Evolutionary conservation across 495 filamentous ascomycete species (phyloP).

Genomic region (Margaritispora aquatica): DNA sequence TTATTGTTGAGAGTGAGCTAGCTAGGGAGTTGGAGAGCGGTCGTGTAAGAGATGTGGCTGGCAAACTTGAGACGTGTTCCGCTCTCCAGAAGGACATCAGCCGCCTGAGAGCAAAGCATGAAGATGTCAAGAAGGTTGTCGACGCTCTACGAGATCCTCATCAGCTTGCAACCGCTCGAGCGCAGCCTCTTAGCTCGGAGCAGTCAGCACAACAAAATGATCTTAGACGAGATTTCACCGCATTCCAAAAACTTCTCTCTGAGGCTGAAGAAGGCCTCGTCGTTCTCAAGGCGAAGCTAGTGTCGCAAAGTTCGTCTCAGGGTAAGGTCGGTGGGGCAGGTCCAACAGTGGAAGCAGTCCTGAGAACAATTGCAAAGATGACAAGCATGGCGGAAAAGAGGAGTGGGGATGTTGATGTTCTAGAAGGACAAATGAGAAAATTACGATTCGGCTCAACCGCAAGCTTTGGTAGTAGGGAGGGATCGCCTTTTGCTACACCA

Average conservation of each 20-base stretch:
- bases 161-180: constrained; percentile 47
- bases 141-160: constrained; percentile 57
- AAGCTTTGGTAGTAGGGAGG: constrained; percentile 46
- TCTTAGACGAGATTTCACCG: constrained; percentile 61
- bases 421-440: constrained; percentile 77
- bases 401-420: constrained; percentile 79
- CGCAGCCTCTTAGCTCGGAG: constrained; percentile 73
- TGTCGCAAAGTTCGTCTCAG: constrained; percentile 42
- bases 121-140: constrained; percentile 67
- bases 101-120: constrained; percentile 62
- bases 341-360: constrained; percentile 87
- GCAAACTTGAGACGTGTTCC: constrained; percentile 54
- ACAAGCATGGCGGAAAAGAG: constrained; percentile 85
- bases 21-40: constrained; percentile 53
- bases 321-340: constrained; percentile 33
- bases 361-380: constrained; percentile 86
- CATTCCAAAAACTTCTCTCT: constrained; percentile 64
- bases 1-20: constrained; percentile 31
- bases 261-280: constrained; percentile 78
- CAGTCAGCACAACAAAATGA: constrained; percentile 77
- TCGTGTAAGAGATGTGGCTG: constrained; percentile 55
- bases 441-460: constrained; percentile 49
- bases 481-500: constrained; percentile 60
- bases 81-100: constrained; percentile 57
- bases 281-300: constrained; percentile 73